Evolutionary conservation across 495 filamentous ascomycete species (phyloP).

Genomic region (Poronia punctata): DNA sequence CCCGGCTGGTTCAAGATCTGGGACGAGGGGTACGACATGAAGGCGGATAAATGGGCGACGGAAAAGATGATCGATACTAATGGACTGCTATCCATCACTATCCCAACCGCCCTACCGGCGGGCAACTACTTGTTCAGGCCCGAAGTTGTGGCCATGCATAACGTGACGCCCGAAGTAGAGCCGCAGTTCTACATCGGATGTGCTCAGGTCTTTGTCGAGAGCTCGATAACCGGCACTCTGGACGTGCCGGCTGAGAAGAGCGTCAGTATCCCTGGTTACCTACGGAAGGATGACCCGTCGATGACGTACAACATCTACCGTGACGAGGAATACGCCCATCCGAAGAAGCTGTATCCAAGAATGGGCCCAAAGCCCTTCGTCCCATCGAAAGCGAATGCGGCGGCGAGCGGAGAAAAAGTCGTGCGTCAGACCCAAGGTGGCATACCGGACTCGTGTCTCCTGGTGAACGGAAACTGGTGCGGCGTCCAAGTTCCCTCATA

Average conservation of each 20-base stretch:
- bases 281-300: slow-evolving; percentile 35
- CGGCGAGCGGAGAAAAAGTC: slow-evolving; percentile 7
- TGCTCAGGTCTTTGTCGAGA: slow-evolving; percentile 50
- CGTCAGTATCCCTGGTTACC: slow-evolving; percentile 50
- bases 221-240: slow-evolving; percentile 26
- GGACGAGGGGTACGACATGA: slow-evolving; percentile 45
- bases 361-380: slow-evolving; percentile 44
- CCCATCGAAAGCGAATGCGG: slow-evolving; percentile 10
- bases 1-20: slow-evolving; percentile 64
- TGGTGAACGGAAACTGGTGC: slow-evolving; percentile 55
- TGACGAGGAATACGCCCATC: slow-evolving; percentile 20
- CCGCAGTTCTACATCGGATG: slow-evolving; percentile 55
- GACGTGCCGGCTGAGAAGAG: slow-evolving; percentile 26
- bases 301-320: slow-evolving; percentile 50
- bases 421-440: slow-evolving; percentile 23
- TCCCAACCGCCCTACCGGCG: slow-evolving; percentile 46
- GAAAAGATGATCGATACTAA: slow-evolving; percentile 47
- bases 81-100: slow-evolving; percentile 42
- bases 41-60: slow-evolving; percentile 48
- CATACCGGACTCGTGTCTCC: slow-evolving; percentile 38
- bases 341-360: slow-evolving; percentile 34
- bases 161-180: slow-evolving; percentile 38
- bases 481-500: slow-evolving; percentile 43
- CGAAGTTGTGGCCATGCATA: slow-evolving; percentile 53
- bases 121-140: slow-evolving; percentile 55